These are phyloP conservation scores for Apophysomyces elegans DNA, from an alignment of 371 early-diverging fungal genomes.

Conservation along the genomic window DNA sequence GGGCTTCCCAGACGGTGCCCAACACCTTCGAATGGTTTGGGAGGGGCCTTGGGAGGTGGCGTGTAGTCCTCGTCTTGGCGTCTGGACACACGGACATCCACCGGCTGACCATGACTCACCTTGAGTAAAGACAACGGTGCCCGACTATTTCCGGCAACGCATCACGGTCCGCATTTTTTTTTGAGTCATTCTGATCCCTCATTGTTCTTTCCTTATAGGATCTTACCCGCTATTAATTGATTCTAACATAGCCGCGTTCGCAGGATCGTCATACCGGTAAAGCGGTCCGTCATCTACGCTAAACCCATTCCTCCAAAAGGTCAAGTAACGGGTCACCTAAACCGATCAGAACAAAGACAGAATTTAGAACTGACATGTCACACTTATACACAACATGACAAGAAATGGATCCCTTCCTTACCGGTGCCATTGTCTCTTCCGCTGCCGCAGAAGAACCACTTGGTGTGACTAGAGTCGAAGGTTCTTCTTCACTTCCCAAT, in stretches of 20 bases:
- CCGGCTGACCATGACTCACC: conserved; percentile 90
- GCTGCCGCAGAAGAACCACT: conserved; percentile 18
- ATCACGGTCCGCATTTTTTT: not conserved
- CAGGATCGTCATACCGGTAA: conserved; percentile 83
- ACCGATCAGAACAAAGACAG: not conserved
- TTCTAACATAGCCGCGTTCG: conserved; percentile 80
- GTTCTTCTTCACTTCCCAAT: conserved; percentile 72
- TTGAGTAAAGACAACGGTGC: conserved; percentile 87
- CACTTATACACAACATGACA: too few species aligned
- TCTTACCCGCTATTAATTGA: conserved; percentile 87
- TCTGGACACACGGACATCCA: conserved; percentile 86
- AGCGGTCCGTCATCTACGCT: conserved; percentile 94
- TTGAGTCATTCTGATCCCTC: not conserved
- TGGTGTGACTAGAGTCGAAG: conserved; percentile 42
- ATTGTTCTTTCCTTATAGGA: not conserved
- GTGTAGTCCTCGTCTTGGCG: conserved; percentile 86
- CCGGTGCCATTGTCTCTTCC: conserved; percentile 35
- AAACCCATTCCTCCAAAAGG: conserved; percentile 96
- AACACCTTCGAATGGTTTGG: conserved; percentile 82
- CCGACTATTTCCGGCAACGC: conserved; percentile 50
- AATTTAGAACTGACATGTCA: not conserved
- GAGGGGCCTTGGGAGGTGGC: conserved; percentile 78
- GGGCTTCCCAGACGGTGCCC: conserved; percentile 87
- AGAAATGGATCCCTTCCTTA: conserved; percentile 23
- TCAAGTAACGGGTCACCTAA: conserved; percentile 75